phyloP scores from a whole-genome alignment of 2,329 filamentous ascomycete genomes.

The Ophiostoma australiae region DNA sequence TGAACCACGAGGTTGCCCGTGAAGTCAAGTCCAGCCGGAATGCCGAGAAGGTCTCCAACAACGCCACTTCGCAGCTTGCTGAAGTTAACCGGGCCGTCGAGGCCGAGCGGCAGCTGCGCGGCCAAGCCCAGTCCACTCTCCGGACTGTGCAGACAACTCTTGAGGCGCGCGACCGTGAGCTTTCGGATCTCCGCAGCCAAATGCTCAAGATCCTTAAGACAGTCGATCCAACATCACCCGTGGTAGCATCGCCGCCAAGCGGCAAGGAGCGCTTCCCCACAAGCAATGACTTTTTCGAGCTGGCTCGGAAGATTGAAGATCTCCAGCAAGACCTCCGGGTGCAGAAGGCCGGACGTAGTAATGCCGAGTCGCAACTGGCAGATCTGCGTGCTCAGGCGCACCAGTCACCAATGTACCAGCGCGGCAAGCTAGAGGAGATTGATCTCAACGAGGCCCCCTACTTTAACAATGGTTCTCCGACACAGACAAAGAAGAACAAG shows the following conservation, averaged over 20 bases:
- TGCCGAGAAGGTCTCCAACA: constrained; percentile 82
- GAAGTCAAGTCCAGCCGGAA: constrained; percentile 86
- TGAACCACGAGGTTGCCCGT: constrained; percentile 84
- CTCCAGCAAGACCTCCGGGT: constrained; percentile 84
- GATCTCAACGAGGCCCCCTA: constrained; percentile 70
- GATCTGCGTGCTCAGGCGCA: constrained; percentile 64
- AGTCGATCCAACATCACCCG: constrained; percentile 69
- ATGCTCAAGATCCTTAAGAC: constrained; percentile 78
- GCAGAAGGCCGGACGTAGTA: constrained; percentile 71
- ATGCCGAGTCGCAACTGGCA: constrained; percentile 76
- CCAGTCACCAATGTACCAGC: constrained; percentile 39
- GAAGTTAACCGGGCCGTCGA: constrained; percentile 87
- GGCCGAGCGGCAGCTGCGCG: constrained; percentile 78
- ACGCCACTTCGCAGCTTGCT: constrained; percentile 73
- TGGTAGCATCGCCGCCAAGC: constrained; percentile 55
- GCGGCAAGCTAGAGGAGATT: constrained; percentile 80
- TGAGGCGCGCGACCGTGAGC: constrained; percentile 73
- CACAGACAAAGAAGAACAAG: constrained; percentile 63
- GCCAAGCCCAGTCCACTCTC: constrained; percentile 79
- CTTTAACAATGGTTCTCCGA: constrained; percentile 50
- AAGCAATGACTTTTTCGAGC: constrained; percentile 53
- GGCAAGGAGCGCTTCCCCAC: constrained; percentile 18
- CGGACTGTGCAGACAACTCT: constrained; percentile 74
- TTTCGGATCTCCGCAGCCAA: constrained; percentile 73
- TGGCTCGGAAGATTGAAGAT: constrained; percentile 80